A percentile compares a stretch with the other conserved stretches of the same genome.
Conservation (phyloP, 139 green algal genomes). For the Picochlorum sp. region DNA sequence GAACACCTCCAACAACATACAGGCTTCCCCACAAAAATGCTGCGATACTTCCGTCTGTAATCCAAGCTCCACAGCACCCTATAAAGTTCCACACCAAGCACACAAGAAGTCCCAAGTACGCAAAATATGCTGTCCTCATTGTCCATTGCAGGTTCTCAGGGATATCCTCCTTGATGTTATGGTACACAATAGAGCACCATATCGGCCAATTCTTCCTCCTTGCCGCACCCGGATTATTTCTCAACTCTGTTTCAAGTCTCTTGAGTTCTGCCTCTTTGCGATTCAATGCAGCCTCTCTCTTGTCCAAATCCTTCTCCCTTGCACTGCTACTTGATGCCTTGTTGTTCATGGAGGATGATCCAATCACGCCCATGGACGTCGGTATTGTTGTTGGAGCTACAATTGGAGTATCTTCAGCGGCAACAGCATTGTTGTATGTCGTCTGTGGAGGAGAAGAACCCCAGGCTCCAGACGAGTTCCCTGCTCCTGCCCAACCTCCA, state of each 20-base stretch:
- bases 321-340: background rate
- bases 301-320: slow-evolving; percentile 35
- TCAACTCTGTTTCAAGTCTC: slow-evolving; percentile 29
- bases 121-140: slow-evolving; percentile 37
- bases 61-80: slow-evolving; percentile 22
- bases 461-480: background rate
- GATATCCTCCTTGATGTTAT: slow-evolving; percentile 49
- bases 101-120: slow-evolving; percentile 36
- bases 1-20: slow-evolving; percentile 38
- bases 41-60: slow-evolving; percentile 15
- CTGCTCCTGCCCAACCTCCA: slow-evolving; percentile 1
- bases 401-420: background rate
- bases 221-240: slow-evolving; percentile 11
- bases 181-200: slow-evolving; percentile 39
- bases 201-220: slow-evolving; percentile 53
- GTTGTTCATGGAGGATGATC: background rate
- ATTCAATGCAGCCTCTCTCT: slow-evolving; percentile 34
- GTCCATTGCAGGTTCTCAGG: slow-evolving; percentile 24
- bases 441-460: background rate
- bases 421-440: background rate
- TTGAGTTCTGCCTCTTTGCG: slow-evolving; percentile 31
- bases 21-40: slow-evolving; percentile 34
- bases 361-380: background rate
- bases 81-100: slow-evolving; percentile 43
- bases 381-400: background rate